These are phyloP conservation scores for Pyronema domesticum DNA, from an alignment of 495 filamentous ascomycete genomes.

Conservation along the genomic window DNA sequence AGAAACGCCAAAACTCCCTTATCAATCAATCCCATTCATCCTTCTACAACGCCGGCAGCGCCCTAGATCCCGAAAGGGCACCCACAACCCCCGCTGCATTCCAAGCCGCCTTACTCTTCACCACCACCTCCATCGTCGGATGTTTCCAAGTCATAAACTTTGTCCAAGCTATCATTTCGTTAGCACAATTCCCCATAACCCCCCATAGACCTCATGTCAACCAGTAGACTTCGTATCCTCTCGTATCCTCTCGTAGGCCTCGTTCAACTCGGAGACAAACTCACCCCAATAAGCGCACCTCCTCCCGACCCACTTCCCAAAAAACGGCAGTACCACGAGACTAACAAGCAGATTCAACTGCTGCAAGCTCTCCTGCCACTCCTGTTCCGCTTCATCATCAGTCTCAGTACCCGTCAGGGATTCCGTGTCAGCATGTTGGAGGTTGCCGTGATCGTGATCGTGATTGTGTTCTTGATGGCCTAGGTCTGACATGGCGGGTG, in stretches of 20 bases:
- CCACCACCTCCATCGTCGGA: constrained; percentile 41
- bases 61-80: constrained; percentile 5
- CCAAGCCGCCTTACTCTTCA: constrained; percentile 32
- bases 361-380: constrained; percentile 85
- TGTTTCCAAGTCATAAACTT: constrained; percentile 66
- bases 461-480: constrained; percentile 12
- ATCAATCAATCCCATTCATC: too few relatives aligned
- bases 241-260: neutral
- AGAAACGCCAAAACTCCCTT: too few relatives aligned
- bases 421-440: constrained; percentile 6
- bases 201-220: neutral
- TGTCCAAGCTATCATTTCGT: constrained; percentile 41
- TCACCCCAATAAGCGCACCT: constrained; percentile 93
- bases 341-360: constrained; percentile 81
- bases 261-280: constrained; percentile 21
- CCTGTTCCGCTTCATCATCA: constrained; percentile 55
- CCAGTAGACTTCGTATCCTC: neutral
- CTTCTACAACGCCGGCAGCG: too few relatives aligned
- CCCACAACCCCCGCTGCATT: constrained; percentile 10
- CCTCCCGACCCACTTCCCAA: constrained; percentile 83
- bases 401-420: neutral
- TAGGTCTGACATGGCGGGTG: neutral
- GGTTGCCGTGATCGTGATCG: constrained; percentile 13
- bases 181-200: neutral
- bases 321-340: constrained; percentile 83